A percentile compares a stretch with the other conserved stretches of the same genome.
Conservation (phyloP, 2,329 filamentous ascomycete species). For the Microascus cirrosus region DNA sequence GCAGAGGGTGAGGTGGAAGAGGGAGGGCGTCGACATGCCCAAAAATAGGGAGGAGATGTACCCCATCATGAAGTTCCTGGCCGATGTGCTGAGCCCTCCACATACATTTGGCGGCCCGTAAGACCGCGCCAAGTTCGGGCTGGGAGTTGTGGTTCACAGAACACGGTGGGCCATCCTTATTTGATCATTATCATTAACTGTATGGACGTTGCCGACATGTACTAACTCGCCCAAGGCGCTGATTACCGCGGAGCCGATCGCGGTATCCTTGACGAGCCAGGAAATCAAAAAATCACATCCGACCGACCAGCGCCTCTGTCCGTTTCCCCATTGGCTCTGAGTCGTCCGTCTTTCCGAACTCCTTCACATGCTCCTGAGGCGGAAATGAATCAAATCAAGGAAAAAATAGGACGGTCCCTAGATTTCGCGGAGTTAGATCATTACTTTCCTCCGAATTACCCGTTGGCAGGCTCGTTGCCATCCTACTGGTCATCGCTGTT, state of each 20-base stretch:
- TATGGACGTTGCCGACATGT: background rate
- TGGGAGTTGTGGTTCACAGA: background rate
- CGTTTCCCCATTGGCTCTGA: too few relatives aligned
- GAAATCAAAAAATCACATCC: background rate
- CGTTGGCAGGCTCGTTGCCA: too few relatives aligned
- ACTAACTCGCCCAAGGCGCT: background rate
- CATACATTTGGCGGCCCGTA: background rate
- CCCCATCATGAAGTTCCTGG: slow-evolving; percentile 79
- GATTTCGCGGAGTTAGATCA: too few relatives aligned
- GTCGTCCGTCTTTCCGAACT: too few relatives aligned
- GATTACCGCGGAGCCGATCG: background rate
- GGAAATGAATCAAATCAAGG: too few relatives aligned
- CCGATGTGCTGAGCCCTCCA: slow-evolving; percentile 39
- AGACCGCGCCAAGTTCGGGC: background rate
- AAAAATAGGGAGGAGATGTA: slow-evolving; percentile 72
- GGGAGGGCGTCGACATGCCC: slow-evolving; percentile 73
- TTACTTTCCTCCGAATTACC: too few relatives aligned
- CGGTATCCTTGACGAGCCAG: background rate
- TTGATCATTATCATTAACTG: background rate
- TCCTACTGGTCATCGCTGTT: too few relatives aligned
- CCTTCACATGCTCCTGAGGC: too few relatives aligned
- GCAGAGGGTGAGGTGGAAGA: slow-evolving; percentile 57
- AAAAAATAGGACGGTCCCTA: too few relatives aligned
- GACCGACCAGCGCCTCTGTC: too few relatives aligned
- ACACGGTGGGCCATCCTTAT: background rate